Conservation (phyloP, 2,329 filamentous ascomycete species). For the Diaporthe sp. region DNA sequence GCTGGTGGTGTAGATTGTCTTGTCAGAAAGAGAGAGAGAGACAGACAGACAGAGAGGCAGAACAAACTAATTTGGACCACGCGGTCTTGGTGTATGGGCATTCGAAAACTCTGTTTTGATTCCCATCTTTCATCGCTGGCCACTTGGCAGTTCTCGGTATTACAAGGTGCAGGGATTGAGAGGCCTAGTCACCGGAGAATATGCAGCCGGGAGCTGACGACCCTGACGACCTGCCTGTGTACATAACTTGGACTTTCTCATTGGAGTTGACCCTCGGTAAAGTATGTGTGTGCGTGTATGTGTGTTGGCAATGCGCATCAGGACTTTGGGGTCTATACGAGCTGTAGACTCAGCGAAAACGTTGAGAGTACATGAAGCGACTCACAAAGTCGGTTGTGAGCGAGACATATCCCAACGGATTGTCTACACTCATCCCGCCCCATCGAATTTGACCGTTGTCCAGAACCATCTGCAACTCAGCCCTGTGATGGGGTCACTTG, state of each 20-base stretch:
- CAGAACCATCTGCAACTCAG: not conserved
- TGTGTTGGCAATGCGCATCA: not conserved
- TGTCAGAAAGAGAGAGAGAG: not conserved
- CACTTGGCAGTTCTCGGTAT: not conserved
- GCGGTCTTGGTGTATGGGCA: not conserved
- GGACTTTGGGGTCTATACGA: not conserved
- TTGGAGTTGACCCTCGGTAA: not conserved
- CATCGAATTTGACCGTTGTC: not conserved
- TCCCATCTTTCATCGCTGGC: not conserved
- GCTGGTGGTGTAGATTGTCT: not conserved
- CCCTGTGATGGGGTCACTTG: not conserved
- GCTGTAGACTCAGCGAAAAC: not conserved
- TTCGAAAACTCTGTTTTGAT: not conserved
- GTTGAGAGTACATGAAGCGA: not conserved
- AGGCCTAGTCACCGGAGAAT: not conserved
- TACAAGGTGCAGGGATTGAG: constrained; percentile 1
- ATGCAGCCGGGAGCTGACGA: too few species aligned
- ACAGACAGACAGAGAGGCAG: too few species aligned
- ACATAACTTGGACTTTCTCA: not conserved
- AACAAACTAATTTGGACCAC: not conserved
- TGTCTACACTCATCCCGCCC: not conserved
- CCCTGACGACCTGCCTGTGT: not conserved
- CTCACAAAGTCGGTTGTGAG: not conserved
- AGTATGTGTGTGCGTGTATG: too few species aligned
- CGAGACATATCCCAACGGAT: not conserved